phyloP scores from a whole-genome alignment of 331 rosid genomes.

The Arachis monticola region DNA sequence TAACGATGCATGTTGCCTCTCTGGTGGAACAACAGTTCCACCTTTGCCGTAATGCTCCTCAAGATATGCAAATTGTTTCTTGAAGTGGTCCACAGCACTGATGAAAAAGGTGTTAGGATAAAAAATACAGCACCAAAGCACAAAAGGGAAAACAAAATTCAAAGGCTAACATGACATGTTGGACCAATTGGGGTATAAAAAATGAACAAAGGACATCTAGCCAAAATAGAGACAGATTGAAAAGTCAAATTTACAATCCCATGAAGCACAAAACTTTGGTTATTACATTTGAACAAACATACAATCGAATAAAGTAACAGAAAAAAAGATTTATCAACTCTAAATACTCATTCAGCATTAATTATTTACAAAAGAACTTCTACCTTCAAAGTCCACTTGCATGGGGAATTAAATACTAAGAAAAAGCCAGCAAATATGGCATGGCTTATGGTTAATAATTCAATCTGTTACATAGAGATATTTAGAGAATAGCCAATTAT shows the following conservation, averaged over 20 bases:
- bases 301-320: background rate
- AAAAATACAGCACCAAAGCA: background rate
- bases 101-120: slow-evolving; percentile 23
- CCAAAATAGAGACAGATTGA: slow-evolving; percentile 10
- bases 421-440: slow-evolving; percentile 3
- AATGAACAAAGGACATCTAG: slow-evolving; percentile 7
- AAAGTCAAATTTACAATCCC: slow-evolving; percentile 23
- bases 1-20: slow-evolving; percentile 96
- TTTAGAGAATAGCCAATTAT: slow-evolving; percentile 11
- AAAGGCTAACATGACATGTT: slow-evolving; percentile 13
- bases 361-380: background rate
- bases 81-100: slow-evolving; percentile 99
- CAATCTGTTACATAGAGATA: slow-evolving; percentile 4
- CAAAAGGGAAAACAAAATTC: background rate
- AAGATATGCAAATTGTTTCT: slow-evolving; percentile 97
- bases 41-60: slow-evolving; percentile 98
- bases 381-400: background rate
- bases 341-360: background rate
- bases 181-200: slow-evolving; percentile 22
- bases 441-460: background rate
- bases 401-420: background rate
- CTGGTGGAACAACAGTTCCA: slow-evolving; percentile 78
- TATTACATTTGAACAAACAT: slow-evolving; percentile 16
- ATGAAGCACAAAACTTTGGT: slow-evolving; percentile 3
- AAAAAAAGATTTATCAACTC: background rate